Evolutionary conservation across 768 basidiomycete species (phyloP).

Genomic region (Albatrellus ellisii): DNA sequence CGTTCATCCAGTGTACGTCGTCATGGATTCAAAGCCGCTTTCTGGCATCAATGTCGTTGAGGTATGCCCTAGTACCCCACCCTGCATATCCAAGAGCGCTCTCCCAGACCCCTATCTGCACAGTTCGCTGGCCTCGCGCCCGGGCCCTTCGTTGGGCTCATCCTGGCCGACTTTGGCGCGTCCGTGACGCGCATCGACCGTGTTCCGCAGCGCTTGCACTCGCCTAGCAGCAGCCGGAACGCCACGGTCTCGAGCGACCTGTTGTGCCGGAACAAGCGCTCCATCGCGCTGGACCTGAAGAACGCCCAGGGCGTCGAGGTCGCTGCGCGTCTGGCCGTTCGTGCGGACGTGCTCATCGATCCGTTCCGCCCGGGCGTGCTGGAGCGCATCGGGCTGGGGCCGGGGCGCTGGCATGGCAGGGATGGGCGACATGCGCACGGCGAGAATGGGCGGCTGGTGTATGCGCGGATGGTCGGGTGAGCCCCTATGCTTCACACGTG

Average conservation of each 20-base stretch:
- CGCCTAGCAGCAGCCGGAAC: neutral
- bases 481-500: slow-evolving; percentile 14
- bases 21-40: slow-evolving; percentile 4
- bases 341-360: slow-evolving; percentile 75
- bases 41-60: slow-evolving; percentile 15
- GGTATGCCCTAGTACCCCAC: slow-evolving; percentile 5
- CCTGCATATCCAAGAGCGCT: neutral
- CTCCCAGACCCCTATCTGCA: neutral
- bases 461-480: slow-evolving; percentile 66
- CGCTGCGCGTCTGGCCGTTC: slow-evolving; percentile 41
- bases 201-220: slow-evolving; percentile 25
- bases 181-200: slow-evolving; percentile 65
- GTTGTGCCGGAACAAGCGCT: slow-evolving; percentile 63
- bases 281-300: slow-evolving; percentile 62
- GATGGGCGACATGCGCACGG: slow-evolving; percentile 26
- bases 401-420: slow-evolving; percentile 47
- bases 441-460: slow-evolving; percentile 51
- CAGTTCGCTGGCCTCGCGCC: slow-evolving; percentile 79
- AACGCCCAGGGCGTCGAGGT: slow-evolving; percentile 38
- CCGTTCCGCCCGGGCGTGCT: slow-evolving; percentile 76
- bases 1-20: too few relatives aligned
- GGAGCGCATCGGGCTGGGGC: slow-evolving; percentile 66
- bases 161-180: slow-evolving; percentile 73
- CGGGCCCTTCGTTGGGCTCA: slow-evolving; percentile 64
- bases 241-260: slow-evolving; percentile 24